A percentile compares a stretch with the other conserved stretches of the same genome.
Conservation (phyloP, 129 eudicot species). For the Flaveria trinervia region DNA sequence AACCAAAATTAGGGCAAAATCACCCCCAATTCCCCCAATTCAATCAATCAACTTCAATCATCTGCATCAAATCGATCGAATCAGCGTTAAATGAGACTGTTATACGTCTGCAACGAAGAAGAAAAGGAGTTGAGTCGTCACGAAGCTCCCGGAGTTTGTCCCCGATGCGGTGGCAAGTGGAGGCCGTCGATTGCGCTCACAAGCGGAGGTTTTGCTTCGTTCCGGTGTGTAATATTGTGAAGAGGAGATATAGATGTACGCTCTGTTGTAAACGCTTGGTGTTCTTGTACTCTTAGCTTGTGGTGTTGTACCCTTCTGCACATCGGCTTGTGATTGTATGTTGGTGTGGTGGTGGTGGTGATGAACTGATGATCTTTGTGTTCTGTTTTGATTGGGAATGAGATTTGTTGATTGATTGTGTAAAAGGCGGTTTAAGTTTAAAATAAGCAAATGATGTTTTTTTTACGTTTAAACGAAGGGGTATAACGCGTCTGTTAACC, state of each 20-base stretch:
- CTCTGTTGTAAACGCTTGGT: conserved; percentile 39
- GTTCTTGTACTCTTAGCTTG: conserved; percentile 28
- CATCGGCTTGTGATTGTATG: background rate
- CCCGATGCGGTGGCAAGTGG: conserved; percentile 44
- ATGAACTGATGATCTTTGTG: too few species aligned
- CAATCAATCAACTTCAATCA: background rate
- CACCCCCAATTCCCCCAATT: background rate
- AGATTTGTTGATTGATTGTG: too few species aligned
- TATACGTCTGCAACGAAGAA: conserved; percentile 36
- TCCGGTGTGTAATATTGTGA: conserved; percentile 36
- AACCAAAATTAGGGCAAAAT: background rate
- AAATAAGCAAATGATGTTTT: too few species aligned
- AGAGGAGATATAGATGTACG: conserved; percentile 34
- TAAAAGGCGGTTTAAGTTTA: too few species aligned
- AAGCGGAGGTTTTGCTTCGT: conserved; percentile 42
- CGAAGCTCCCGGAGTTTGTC: conserved; percentile 43
- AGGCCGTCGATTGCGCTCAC: conserved; percentile 31
- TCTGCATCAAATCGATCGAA: background rate
- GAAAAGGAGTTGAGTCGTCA: conserved; percentile 35
- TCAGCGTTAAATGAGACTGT: conserved; percentile 22
- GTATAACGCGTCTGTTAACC: too few species aligned
- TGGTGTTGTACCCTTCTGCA: background rate
- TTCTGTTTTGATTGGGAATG: too few species aligned
- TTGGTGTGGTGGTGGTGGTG: background rate
- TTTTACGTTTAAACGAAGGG: too few species aligned